Conservation (phyloP, 2,329 filamentous ascomycete genomes). For the Cadophora malorum region DNA sequence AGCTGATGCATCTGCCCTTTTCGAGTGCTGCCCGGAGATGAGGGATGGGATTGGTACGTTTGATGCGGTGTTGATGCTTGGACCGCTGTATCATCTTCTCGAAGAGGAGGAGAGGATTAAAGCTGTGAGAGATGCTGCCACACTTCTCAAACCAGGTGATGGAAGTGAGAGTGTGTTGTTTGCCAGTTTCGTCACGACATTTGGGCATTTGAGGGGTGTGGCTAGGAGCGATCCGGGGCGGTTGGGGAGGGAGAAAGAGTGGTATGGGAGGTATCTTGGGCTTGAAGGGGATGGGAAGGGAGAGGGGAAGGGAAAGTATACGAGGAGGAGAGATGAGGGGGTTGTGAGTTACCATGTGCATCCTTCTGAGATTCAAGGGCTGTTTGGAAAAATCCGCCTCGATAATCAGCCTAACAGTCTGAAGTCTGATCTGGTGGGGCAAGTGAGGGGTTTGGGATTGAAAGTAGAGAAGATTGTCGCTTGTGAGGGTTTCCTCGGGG, state of each 20-base stretch:
- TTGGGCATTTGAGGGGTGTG: neutral
- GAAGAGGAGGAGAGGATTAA: neutral
- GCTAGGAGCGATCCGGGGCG: neutral
- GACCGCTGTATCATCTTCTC: neutral
- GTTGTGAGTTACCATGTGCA: neutral
- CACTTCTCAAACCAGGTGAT: neutral
- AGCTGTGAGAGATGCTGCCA: neutral
- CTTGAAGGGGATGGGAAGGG: neutral
- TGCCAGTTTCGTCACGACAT: neutral
- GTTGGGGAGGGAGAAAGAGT: too few species aligned
- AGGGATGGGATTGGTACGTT: too few species aligned
- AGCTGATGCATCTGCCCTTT: neutral
- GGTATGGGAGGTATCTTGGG: neutral
- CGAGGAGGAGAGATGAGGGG: neutral
- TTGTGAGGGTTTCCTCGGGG: neutral
- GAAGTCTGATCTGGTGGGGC: too few species aligned
- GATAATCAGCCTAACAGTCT: too few species aligned
- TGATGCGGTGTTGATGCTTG: neutral
- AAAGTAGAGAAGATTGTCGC: neutral
- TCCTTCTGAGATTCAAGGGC: neutral
- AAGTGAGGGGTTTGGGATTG: too few species aligned
- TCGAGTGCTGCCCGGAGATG: too few species aligned
- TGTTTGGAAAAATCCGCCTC: too few species aligned
- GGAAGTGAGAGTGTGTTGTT: neutral
- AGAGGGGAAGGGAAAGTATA: neutral